Base-by-base conservation (phyloP, 495 filamentous ascomycete genomes). In the Pseudotulostoma volvatum region DNA sequence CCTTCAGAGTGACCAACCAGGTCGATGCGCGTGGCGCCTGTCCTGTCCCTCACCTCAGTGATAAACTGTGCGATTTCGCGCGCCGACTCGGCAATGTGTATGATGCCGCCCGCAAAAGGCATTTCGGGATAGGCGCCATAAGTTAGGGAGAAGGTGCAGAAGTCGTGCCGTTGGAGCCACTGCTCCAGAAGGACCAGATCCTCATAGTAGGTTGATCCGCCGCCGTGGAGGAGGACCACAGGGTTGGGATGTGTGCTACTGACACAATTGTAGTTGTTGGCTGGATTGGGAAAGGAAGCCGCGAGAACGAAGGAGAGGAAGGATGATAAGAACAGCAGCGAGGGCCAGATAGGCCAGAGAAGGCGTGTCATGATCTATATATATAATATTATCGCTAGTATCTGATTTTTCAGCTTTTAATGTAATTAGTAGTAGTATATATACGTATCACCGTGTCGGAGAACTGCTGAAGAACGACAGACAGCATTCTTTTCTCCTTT, bases 1-100 rank as follows among this genome's bases (percentile, higher is more conserved):
- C 69, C 69, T 47, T 73, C 69, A 19, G 67, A 71, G 44, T 73
- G 68, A 7, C 69, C 69, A 30, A 72, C 65, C 0, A 72, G 45
- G 38, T 71, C 60, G 20, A 72, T 49, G n/a, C n/a, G n/a, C 0
- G 18, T 25, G 7, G 61, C 60, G 16, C 61, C 62, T 2, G 66
- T 67, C 36, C 56, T 53, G 3, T 52, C 32, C 11, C 45, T 34
- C 0, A 72, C 63, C 31, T 64, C 51, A 9, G 44, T 48, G 44
- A 72, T 59, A 46, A 67, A 73, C 1, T 40, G 46, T 3, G 68
- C 69, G 39, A 73, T 68, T 25, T 72, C 60, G n/a, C 44, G 44
- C 3, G 67, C 64, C 20, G 66, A 69, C 7, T 63, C 56, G 32
- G 41, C 42, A 56, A 72, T 67, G 4, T 57, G 38, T 18, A 51